Conservation (phyloP, 257 asterid genomes). For the Lavandula angustifolia region DNA sequence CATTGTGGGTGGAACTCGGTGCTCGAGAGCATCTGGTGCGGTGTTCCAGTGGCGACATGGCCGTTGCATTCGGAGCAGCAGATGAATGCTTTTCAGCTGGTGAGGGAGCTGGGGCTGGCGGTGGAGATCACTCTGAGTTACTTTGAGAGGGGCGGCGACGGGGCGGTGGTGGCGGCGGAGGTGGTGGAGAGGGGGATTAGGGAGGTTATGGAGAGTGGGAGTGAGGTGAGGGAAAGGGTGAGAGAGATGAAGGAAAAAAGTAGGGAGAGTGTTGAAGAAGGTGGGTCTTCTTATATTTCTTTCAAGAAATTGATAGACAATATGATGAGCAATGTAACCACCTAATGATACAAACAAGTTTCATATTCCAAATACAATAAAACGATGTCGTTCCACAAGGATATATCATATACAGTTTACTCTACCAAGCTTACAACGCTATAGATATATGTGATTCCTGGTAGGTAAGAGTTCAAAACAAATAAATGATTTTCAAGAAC, state of each 20-base stretch:
- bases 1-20: slow-evolving; percentile 78
- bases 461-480: not conserved
- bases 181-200: slow-evolving; percentile 46
- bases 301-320: slow-evolving; percentile 35
- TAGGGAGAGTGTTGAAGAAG: slow-evolving; percentile 36
- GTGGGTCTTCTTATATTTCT: slow-evolving; percentile 52
- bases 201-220: slow-evolving; percentile 45
- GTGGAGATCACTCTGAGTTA: slow-evolving; percentile 46
- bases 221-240: slow-evolving; percentile 41
- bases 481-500: slow-evolving; percentile 1
- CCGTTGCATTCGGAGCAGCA: slow-evolving; percentile 64
- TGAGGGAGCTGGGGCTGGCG: slow-evolving; percentile 50
- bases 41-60: slow-evolving; percentile 66
- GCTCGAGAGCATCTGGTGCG: slow-evolving; percentile 63
- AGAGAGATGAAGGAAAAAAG: slow-evolving; percentile 43
- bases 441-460: not conserved
- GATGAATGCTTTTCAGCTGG: slow-evolving; percentile 60
- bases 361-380: not conserved
- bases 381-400: not conserved
- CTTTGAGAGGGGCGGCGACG: slow-evolving; percentile 30
- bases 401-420: slow-evolving; percentile 4
- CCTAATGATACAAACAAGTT: not conserved
- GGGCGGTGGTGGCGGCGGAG: slow-evolving; percentile 28
- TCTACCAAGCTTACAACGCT: not conserved
- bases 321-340: slow-evolving; percentile 12